Conservation (phyloP, 2,329 filamentous ascomycete genomes). For the Parastagonospora avenae region DNA sequence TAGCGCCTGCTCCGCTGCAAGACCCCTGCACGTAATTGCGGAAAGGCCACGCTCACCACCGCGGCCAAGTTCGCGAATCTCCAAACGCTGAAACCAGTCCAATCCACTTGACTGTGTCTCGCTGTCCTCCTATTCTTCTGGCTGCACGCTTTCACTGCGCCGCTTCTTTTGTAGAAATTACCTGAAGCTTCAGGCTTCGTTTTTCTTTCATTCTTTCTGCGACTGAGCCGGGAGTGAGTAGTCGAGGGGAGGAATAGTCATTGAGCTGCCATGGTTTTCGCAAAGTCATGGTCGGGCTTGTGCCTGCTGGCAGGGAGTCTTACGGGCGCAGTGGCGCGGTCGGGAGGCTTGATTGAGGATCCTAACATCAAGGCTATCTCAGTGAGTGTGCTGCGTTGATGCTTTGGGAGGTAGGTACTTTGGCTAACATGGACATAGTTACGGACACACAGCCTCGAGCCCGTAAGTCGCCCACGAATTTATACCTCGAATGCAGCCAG, state of each 20-base stretch:
- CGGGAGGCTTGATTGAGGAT: slow-evolving; percentile 41
- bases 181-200: slow-evolving; percentile 30
- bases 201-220: slow-evolving; percentile 36
- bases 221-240: slow-evolving; percentile 2
- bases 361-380: slow-evolving; percentile 67
- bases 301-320: slow-evolving; percentile 47
- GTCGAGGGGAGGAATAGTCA: slow-evolving; percentile 15
- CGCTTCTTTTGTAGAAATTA: slow-evolving; percentile 8
- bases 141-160: slow-evolving; percentile 13
- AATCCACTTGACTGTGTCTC: slow-evolving; percentile 30
- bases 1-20: slow-evolving; percentile 17
- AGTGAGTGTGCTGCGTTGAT: slow-evolving; percentile 45
- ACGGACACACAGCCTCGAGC: slow-evolving; percentile 81
- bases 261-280: slow-evolving; percentile 40
- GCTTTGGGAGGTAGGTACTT: slow-evolving; percentile 1
- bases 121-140: slow-evolving; percentile 31
- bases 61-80: neutral
- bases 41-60: slow-evolving; percentile 43
- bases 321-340: slow-evolving; percentile 31
- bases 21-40: slow-evolving; percentile 30
- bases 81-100: slow-evolving; percentile 15
- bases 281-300: slow-evolving; percentile 42
- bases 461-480: slow-evolving; percentile 62
- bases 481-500: neutral
- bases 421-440: slow-evolving; percentile 60